phyloP scores from a whole-genome alignment of 1,139 yeast genomes.

The Protomyces inouyei region DNA sequence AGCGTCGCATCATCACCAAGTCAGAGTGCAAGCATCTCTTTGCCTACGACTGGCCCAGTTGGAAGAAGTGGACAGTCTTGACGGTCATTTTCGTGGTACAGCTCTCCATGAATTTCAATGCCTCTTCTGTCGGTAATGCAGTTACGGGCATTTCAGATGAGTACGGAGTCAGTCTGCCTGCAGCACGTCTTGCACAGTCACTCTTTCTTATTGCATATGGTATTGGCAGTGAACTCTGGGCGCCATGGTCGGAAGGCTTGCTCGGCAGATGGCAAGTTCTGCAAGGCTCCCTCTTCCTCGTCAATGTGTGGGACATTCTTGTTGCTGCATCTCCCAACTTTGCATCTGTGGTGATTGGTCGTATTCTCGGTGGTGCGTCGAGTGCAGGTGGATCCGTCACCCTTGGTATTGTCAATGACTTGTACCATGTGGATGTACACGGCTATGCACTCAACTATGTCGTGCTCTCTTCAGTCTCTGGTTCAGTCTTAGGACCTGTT shows the following conservation, averaged over 20 bases:
- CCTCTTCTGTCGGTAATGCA: constrained; percentile 42
- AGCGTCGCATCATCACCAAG: constrained; percentile 34
- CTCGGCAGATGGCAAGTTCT: constrained; percentile 43
- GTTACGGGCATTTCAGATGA: constrained; percentile 38
- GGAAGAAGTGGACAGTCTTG: constrained; percentile 42
- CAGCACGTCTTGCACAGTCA: constrained; percentile 42
- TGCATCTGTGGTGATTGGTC: constrained; percentile 39
- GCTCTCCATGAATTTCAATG: constrained; percentile 44
- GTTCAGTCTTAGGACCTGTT: constrained; percentile 43
- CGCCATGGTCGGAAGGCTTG: constrained; percentile 44
- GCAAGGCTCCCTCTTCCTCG: constrained; percentile 41
- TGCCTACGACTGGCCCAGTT: constrained; percentile 39
- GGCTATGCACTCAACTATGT: constrained; percentile 44
- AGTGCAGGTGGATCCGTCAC: constrained; percentile 46
- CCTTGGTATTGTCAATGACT: constrained; percentile 44
- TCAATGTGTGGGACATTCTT: constrained; percentile 43
- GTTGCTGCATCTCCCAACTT: constrained; percentile 42
- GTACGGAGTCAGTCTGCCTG: constrained; percentile 39
- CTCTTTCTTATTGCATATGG: constrained; percentile 43
- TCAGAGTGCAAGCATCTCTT: constrained; percentile 41
- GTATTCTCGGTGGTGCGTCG: constrained; percentile 37
- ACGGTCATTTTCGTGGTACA: constrained; percentile 43
- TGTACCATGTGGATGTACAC: constrained; percentile 44
- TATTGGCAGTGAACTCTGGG: constrained; percentile 45
- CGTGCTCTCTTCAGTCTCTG: constrained; percentile 44